Percentiles rank a stretch among this genome's conserved stretches.
phyloP scores from a whole-genome alignment of 306 rosid genomes.

The Lathyrus oleraceus region DNA sequence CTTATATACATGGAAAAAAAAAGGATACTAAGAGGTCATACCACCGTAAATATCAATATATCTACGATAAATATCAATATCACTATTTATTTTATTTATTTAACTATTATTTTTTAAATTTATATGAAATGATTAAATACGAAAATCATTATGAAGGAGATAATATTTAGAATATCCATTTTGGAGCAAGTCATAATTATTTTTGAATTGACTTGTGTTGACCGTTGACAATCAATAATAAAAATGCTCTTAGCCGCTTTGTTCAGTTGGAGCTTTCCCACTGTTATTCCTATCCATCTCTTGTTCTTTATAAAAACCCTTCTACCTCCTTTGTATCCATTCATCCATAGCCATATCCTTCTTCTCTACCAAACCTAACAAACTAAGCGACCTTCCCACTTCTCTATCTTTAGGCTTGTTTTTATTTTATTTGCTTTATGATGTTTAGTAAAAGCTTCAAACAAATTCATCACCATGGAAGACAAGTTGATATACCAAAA shows the following conservation, averaged over 20 bases:
- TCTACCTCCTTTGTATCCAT: background rate
- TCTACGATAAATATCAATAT: no score
- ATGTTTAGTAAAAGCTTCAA: conserved; percentile 30
- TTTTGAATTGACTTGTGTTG: background rate
- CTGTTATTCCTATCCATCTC: background rate
- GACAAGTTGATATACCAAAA: conserved; percentile 51
- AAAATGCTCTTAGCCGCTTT: background rate
- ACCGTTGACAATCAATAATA: background rate
- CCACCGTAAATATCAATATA: no score
- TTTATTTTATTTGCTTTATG: no score
- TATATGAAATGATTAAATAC: no score
- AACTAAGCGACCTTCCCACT: background rate
- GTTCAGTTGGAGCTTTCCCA: background rate
- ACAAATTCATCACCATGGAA: conserved; percentile 22
- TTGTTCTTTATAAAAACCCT: background rate
- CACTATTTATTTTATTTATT: no score
- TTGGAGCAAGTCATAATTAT: background rate
- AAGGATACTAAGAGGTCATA: background rate
- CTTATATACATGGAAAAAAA: no score
- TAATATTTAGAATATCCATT: no score
- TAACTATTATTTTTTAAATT: no score
- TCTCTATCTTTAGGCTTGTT: background rate
- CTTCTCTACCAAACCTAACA: background rate
- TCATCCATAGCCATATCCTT: background rate
- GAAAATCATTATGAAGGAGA: no score